These are phyloP conservation scores for Petunia hybrid DNA, from an alignment of 305 asterid species.

Conservation along the genomic window DNA sequence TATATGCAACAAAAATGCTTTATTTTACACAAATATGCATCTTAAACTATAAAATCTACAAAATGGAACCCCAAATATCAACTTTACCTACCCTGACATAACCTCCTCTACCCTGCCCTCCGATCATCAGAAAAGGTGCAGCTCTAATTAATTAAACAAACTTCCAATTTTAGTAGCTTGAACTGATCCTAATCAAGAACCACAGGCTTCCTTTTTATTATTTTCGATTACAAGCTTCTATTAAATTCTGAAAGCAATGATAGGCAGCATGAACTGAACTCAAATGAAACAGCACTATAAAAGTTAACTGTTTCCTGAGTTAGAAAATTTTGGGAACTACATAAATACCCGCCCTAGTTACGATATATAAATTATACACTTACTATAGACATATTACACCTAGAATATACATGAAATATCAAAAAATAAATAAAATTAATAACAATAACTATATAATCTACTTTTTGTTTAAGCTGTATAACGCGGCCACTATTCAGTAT, in stretches of 20 bases:
- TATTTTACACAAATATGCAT: background rate
- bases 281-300: background rate
- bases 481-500: too few species aligned
- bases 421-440: too few species aligned
- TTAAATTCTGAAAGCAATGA: conserved; percentile 11
- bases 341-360: too few species aligned
- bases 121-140: conserved; percentile 3
- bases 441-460: too few species aligned
- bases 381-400: too few species aligned
- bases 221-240: conserved; percentile 7
- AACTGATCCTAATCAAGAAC: conserved; percentile 14
- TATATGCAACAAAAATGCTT: background rate
- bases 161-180: background rate
- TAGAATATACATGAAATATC: too few species aligned
- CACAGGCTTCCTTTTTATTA: background rate
- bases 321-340: background rate
- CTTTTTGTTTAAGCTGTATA: too few species aligned
- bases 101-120: background rate
- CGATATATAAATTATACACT: too few species aligned
- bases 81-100: background rate
- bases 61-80: conserved; percentile 23
- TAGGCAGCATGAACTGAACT: background rate
- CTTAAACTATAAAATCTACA: background rate
- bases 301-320: conserved; percentile 1
- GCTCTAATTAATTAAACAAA: background rate